Base-by-base conservation (phyloP, 2,329 filamentous ascomycete species). In the Raffaelea arxii region DNA sequence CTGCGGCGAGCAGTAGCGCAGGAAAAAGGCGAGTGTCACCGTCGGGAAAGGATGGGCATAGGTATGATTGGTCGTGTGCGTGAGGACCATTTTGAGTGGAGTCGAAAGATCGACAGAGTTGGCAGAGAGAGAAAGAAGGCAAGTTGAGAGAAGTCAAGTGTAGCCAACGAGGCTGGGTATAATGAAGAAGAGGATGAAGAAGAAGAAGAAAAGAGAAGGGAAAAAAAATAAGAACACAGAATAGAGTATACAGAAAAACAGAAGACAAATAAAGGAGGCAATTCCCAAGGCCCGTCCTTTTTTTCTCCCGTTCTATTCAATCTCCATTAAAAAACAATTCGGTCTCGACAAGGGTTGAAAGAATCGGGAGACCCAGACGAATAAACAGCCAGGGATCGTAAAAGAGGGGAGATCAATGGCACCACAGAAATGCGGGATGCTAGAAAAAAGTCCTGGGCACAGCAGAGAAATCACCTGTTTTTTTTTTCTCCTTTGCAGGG, bases 21-120 rank as follows among this genome's bases (percentile, higher is more conserved):
- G 82, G 67, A 91, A 92, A 74, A 88, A 92, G 67, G 86, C 86
- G 63, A 92, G 82, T 42, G 86, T 88, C 51, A 92, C 86, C 62
- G 86, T 86, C 51, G 85, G 81, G 69, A 91, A 91, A 42, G 84
- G 82, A 65, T 91, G 87, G 54, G 81, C 75, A 72, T 90, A 89
- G 58, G 75, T 78, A 63, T 86, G 83, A 65, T 76, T 79, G 56
- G 78, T 80, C 46, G 75, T 77, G 63, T 79, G 77, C 6, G 74
- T 77, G 65, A 80, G 74, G 53, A 80, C 77, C 77, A 80, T 80
- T n/a, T 49, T 53, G 41, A 37, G 25, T 16, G 10, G 6, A 16
- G 27, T 7, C 16, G 32, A 36, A 36, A 10, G 19, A 36, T 6
- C 6, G 6, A 36, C 7, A 36, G 32, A 6, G 32, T 36, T 18